Conservation (phyloP, 75 land plant species). For the Picea sitchensis region DNA sequence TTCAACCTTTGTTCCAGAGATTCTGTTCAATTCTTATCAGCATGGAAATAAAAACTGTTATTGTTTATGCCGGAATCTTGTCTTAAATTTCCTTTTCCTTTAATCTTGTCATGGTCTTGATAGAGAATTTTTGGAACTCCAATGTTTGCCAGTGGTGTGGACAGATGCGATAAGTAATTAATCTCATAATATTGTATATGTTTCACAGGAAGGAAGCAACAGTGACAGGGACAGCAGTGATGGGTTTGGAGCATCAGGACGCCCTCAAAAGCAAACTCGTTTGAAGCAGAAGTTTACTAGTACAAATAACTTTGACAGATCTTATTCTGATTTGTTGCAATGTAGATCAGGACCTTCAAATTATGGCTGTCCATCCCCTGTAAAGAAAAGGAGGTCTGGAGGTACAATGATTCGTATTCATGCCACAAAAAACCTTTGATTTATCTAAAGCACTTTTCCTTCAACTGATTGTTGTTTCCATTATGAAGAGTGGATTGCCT, state of each 20-base stretch:
- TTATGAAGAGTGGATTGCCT: background rate
- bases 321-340: constrained; percentile 23
- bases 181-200: background rate
- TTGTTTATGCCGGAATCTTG: background rate
- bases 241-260: constrained; percentile 22
- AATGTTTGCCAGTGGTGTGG: too few species aligned
- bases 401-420: constrained; percentile 17
- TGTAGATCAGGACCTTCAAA: constrained; percentile 31
- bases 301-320: constrained; percentile 26
- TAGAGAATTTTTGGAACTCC: too few species aligned
- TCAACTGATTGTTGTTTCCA: background rate
- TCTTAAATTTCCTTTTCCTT: too few species aligned
- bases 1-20: background rate
- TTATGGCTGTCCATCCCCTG: constrained; percentile 71
- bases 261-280: constrained; percentile 34
- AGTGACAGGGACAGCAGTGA: constrained; percentile 66
- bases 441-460: background rate
- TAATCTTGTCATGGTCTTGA: too few species aligned
- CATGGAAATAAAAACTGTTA: background rate
- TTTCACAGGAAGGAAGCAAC: constrained; percentile 50
- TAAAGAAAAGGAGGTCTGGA: constrained; percentile 70
- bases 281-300: constrained; percentile 27
- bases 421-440: background rate
- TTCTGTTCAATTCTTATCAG: background rate
- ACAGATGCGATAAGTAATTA: background rate